phyloP scores from a whole-genome alignment of 2,329 filamentous ascomycete genomes.

The Fusarium sp. region DNA sequence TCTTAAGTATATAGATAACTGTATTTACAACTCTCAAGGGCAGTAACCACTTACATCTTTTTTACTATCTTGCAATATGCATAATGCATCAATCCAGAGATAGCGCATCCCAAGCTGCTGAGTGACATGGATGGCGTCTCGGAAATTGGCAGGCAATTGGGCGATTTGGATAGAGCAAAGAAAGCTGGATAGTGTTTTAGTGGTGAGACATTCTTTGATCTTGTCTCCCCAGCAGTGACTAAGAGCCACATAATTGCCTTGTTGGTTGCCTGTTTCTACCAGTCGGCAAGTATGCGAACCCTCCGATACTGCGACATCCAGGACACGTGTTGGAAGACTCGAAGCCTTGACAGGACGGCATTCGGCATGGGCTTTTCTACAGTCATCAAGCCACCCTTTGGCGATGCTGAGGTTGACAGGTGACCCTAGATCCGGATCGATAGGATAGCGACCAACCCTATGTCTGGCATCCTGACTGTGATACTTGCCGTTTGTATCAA shows the following conservation, averaged over 20 bases:
- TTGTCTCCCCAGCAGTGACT: neutral
- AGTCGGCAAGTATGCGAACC: neutral
- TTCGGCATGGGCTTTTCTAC: neutral
- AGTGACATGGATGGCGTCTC: neutral
- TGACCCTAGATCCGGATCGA: neutral
- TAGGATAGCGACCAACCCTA: neutral
- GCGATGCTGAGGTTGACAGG: neutral
- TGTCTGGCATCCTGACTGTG: neutral
- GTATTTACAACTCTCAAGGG: neutral
- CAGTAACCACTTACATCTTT: neutral
- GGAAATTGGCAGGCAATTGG: neutral
- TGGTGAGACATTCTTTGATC: neutral
- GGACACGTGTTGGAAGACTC: neutral
- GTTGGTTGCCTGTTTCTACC: neutral
- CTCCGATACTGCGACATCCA: neutral
- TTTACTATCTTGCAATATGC: neutral
- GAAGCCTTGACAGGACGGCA: neutral
- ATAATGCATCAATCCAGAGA: neutral
- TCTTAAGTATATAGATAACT: accelerated
- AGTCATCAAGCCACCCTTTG: neutral
- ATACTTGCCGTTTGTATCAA: neutral
- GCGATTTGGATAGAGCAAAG: neutral
- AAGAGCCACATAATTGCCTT: neutral
- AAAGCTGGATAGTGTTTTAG: neutral
- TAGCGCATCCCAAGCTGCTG: neutral